phyloP scores from a whole-genome alignment of 1,139 yeast genomes.

The Geotrichum carabidarum region DNA sequence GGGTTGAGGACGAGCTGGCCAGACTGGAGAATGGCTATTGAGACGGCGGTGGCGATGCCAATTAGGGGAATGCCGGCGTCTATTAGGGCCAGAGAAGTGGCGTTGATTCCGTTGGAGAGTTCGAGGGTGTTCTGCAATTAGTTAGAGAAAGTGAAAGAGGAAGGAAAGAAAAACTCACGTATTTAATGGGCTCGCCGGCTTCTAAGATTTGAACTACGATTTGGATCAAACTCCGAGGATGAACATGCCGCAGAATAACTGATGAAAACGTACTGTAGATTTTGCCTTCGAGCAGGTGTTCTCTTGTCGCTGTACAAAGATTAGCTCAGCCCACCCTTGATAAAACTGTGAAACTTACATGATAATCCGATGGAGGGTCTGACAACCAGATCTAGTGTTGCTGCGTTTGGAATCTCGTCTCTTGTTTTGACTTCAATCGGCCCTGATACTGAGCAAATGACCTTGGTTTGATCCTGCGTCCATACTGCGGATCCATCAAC shows the following conservation, averaged over 20 bases:
- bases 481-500: slow-evolving; percentile 80
- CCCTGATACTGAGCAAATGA: slow-evolving; percentile 76
- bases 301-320: slow-evolving; percentile 56
- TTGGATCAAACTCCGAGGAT: slow-evolving; percentile 83
- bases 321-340: neutral
- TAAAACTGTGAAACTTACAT: slow-evolving; percentile 24
- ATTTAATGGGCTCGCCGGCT: slow-evolving; percentile 46
- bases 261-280: slow-evolving; percentile 58
- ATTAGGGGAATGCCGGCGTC: slow-evolving; percentile 74
- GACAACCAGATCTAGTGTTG: slow-evolving; percentile 74
- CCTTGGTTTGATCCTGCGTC: slow-evolving; percentile 48
- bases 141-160: neutral
- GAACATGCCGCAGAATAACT: slow-evolving; percentile 57
- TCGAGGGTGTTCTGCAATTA: slow-evolving; percentile 41
- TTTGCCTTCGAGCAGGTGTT: slow-evolving; percentile 68
- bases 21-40: slow-evolving; percentile 41
- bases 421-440: slow-evolving; percentile 82
- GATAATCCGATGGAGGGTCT: slow-evolving; percentile 76
- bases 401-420: slow-evolving; percentile 77
- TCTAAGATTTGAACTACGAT: slow-evolving; percentile 78
- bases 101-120: slow-evolving; percentile 66
- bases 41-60: slow-evolving; percentile 55
- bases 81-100: slow-evolving; percentile 63
- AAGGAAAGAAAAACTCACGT: slow-evolving; percentile 11
- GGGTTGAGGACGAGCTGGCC: slow-evolving; percentile 46